These are phyloP conservation scores for Termitomyces sp. DNA, from an alignment of 768 basidiomycete species.

Conservation along the genomic window DNA sequence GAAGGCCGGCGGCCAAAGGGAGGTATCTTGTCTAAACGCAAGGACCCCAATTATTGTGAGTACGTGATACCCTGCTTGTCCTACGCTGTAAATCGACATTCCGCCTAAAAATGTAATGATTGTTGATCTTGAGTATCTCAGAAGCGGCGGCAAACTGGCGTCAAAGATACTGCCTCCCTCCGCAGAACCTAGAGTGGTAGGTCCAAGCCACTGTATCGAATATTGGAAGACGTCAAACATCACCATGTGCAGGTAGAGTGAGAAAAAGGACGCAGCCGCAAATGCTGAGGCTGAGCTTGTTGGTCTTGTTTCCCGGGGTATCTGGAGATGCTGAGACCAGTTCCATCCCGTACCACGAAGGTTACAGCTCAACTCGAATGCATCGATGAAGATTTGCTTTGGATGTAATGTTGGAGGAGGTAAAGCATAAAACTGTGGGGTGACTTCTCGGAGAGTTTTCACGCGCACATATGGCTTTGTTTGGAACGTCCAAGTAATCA, in stretches of 20 bases:
- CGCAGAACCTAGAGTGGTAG: constrained; percentile 38
- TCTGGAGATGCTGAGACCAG: constrained; percentile 46
- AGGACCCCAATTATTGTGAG: constrained; percentile 42
- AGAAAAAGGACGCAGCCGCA: constrained; percentile 30
- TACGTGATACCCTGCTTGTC: constrained; percentile 44
- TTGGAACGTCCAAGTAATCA: constrained; percentile 40
- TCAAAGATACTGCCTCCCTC: constrained; percentile 45
- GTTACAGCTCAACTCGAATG: constrained; percentile 48
- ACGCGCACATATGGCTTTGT: constrained; percentile 31
- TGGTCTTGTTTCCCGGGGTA: constrained; percentile 43
- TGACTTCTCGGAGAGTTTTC: constrained; percentile 14
- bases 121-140: constrained; percentile 43
- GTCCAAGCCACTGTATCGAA: constrained; percentile 44
- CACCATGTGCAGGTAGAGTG: constrained; percentile 33
- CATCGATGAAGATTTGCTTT: constrained; percentile 32
- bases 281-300: constrained; percentile 36
- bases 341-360: constrained; percentile 62
- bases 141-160: constrained; percentile 29
- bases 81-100: constrained; percentile 40
- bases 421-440: constrained; percentile 13
- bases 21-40: constrained; percentile 46
- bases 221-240: constrained; percentile 46
- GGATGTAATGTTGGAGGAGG: constrained; percentile 9
- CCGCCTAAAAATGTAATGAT: constrained; percentile 43
- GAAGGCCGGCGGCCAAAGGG: constrained; percentile 66